These are phyloP conservation scores for Yamadazyma siamensis DNA, from an alignment of 1,139 yeast genomes.

Conservation along the genomic window DNA sequence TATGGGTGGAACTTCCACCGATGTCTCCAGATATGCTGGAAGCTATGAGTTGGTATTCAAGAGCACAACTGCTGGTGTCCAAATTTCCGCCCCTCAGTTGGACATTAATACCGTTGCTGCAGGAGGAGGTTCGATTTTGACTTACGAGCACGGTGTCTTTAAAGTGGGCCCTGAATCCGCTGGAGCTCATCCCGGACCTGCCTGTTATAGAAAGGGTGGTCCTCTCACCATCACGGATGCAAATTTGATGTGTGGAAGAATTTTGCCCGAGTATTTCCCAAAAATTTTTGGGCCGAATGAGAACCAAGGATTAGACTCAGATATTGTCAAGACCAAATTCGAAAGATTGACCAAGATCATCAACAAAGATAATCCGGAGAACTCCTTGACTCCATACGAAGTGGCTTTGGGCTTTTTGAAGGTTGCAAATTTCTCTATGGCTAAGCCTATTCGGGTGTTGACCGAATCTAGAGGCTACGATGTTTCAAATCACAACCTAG, in stretches of 20 bases:
- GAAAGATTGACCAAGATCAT: constrained; percentile 36
- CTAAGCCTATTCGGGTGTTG: constrained; percentile 17
- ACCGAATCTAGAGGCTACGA: constrained; percentile 18
- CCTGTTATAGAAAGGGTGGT: constrained; percentile 55
- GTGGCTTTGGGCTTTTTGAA: constrained; percentile 18
- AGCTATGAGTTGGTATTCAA: constrained; percentile 49
- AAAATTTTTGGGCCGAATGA: constrained; percentile 52
- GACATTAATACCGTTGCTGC: constrained; percentile 60
- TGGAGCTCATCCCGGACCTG: constrained; percentile 58
- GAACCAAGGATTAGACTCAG: constrained; percentile 42
- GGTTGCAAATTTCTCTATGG: constrained; percentile 19
- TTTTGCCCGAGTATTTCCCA: constrained; percentile 48
- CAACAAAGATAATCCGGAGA: constrained; percentile 30
- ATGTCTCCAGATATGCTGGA: constrained; percentile 47
- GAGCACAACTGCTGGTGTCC: constrained; percentile 51
- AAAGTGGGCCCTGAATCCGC: constrained; percentile 57
- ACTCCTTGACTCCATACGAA: constrained; percentile 18
- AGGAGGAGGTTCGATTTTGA: constrained; percentile 54
- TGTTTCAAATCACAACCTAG: constrained; percentile 16
- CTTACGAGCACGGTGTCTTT: constrained; percentile 47
- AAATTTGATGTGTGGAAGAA: constrained; percentile 46
- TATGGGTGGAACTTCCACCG: constrained; percentile 63
- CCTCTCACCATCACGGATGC: constrained; percentile 58
- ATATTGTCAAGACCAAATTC: constrained; percentile 35
- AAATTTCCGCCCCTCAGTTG: constrained; percentile 53